These are phyloP conservation scores for Phytophthora hibernalis DNA, from an alignment of 352 stramenopile species.

Conservation along the genomic window DNA sequence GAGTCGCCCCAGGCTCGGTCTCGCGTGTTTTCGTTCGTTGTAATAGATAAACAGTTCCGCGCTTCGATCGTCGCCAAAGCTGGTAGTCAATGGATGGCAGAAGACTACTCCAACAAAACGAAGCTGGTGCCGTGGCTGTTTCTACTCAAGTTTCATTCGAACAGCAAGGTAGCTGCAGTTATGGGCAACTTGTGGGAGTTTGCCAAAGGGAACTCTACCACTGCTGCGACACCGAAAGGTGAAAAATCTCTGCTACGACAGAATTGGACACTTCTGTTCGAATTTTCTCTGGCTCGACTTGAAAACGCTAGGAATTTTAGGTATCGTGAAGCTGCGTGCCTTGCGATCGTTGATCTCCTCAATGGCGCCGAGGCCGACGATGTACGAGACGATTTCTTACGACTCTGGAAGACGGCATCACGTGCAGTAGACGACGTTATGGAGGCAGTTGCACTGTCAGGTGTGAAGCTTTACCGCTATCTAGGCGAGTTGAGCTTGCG, in stretches of 20 bases:
- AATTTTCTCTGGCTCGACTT: slow-evolving; percentile 64
- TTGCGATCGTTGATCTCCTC: slow-evolving; percentile 69
- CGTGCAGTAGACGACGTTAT: slow-evolving; percentile 83
- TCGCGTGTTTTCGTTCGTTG: slow-evolving; percentile 54
- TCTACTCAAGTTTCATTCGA: slow-evolving; percentile 79
- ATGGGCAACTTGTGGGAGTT: slow-evolving; percentile 81
- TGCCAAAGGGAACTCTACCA: slow-evolving; percentile 46
- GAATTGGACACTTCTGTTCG: slow-evolving; percentile 60
- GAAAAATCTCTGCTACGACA: slow-evolving; percentile 64
- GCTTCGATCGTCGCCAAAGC: slow-evolving; percentile 59
- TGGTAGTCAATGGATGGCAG: slow-evolving; percentile 60
- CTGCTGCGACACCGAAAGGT: slow-evolving; percentile 28
- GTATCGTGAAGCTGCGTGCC: slow-evolving; percentile 78
- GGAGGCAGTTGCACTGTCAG: slow-evolving; percentile 65
- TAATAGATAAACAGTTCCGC: slow-evolving; percentile 54
- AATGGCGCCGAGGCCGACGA: slow-evolving; percentile 59
- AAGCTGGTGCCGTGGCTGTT: slow-evolving; percentile 81
- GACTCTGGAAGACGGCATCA: slow-evolving; percentile 72
- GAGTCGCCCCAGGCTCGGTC: background rate
- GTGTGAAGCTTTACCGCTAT: slow-evolving; percentile 78
- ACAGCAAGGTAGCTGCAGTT: slow-evolving; percentile 64
- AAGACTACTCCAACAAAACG: slow-evolving; percentile 55
- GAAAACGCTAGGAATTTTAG: slow-evolving; percentile 81
- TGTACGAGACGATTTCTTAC: slow-evolving; percentile 56
- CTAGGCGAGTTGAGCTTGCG: slow-evolving; percentile 80